These are phyloP conservation scores for Rauvolfia tetraphylla DNA, from an alignment of 257 asterid genomes.

Conservation along the genomic window DNA sequence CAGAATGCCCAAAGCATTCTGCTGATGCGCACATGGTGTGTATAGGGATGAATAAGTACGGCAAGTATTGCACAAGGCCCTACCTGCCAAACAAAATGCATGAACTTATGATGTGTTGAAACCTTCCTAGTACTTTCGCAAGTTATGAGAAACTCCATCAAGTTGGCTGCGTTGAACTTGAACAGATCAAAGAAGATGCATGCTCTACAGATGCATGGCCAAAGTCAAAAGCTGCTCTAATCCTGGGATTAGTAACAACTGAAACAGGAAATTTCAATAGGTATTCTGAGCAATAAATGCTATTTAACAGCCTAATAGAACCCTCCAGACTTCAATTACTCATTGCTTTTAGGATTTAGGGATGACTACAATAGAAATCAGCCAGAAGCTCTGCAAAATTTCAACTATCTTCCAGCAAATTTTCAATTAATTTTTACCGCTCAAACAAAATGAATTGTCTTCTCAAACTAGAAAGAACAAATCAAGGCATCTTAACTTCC, in stretches of 20 bases:
- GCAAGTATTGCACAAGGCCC: conserved; percentile 65
- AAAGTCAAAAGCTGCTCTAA: neutral
- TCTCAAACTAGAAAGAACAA: neutral
- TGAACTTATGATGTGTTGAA: neutral
- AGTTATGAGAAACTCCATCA: neutral
- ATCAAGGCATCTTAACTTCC: neutral
- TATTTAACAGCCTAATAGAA: neutral
- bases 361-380: neutral
- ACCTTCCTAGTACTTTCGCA: neutral
- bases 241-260: neutral
- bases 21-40: conserved; percentile 32
- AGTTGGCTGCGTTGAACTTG: neutral
- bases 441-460: neutral
- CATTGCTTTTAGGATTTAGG: neutral
- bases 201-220: neutral
- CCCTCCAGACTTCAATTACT: neutral
- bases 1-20: conserved; percentile 81
- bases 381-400: too few relatives aligned
- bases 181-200: neutral
- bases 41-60: conserved; percentile 56
- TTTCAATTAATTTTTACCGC: neutral
- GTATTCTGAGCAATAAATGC: neutral
- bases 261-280: neutral
- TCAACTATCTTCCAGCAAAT: neutral
- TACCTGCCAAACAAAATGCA: conserved; percentile 32